Conservation (phyloP, 75 land plant species). For the Cryptomeria japonica region DNA sequence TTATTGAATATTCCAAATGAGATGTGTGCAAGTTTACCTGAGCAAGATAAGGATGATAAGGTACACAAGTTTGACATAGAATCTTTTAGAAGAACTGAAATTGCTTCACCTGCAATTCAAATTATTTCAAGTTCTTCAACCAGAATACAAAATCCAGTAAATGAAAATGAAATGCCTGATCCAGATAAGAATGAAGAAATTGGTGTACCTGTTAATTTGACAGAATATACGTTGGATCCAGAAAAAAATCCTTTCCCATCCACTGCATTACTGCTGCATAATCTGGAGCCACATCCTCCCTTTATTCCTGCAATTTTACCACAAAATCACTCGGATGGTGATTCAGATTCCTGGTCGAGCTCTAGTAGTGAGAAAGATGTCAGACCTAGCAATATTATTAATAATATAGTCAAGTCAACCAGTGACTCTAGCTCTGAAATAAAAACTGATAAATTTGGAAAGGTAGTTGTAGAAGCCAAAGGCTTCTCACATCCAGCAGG, state of each 20-base stretch:
- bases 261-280: neutral
- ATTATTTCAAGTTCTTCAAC: neutral
- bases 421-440: constrained; percentile 6
- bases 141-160: neutral
- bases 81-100: neutral
- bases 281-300: neutral
- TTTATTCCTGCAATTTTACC: neutral
- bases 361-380: neutral
- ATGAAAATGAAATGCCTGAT: neutral
- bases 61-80: neutral
- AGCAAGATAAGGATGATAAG: neutral
- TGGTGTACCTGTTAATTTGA: neutral
- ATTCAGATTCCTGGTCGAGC: constrained; percentile 13
- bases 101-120: neutral
- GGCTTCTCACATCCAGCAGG: constrained; percentile 1
- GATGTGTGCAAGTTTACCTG: neutral
- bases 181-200: neutral
- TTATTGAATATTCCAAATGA: neutral
- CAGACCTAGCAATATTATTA: neutral
- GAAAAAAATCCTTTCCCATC: neutral
- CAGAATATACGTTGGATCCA: neutral
- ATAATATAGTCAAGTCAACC: neutral
- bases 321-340: neutral
- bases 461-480: neutral
- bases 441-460: neutral